Conservation (phyloP, 2,329 filamentous ascomycete genomes). For the Phyllosticta ampelicida region DNA sequence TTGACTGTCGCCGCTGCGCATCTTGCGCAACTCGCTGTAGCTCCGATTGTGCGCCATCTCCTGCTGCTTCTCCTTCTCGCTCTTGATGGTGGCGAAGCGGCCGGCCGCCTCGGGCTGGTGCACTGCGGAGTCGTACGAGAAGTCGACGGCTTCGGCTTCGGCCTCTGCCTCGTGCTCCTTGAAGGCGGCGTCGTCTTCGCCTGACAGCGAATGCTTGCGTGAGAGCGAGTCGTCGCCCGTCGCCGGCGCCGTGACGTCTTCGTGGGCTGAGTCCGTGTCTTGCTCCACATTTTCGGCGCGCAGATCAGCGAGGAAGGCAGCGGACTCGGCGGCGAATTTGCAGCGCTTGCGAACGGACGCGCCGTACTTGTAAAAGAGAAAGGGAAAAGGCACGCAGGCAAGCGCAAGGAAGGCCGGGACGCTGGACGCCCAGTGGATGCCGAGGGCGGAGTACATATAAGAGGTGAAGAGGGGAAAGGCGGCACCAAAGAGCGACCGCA, state of each 20-base stretch:
- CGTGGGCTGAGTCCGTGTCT: slow-evolving; percentile 16
- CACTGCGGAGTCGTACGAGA: slow-evolving; percentile 16
- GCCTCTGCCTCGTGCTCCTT: slow-evolving; percentile 10
- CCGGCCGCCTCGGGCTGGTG: slow-evolving; percentile 7
- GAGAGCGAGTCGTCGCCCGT: neutral
- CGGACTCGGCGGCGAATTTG: slow-evolving; percentile 53
- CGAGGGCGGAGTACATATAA: slow-evolving; percentile 11
- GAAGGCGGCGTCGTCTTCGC: neutral
- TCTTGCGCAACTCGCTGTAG: slow-evolving; percentile 4
- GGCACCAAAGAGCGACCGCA: slow-evolving; percentile 37
- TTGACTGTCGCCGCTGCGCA: slow-evolving; percentile 22
- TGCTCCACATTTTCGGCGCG: slow-evolving; percentile 15
- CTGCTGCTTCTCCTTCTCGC: slow-evolving; percentile 15
- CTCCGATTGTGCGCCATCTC: slow-evolving; percentile 10
- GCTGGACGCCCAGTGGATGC: slow-evolving; percentile 13
- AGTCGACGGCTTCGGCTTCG: slow-evolving; percentile 11
- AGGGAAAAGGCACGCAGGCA: slow-evolving; percentile 33
- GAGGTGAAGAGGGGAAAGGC: slow-evolving; percentile 29
- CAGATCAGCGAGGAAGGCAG: slow-evolving; percentile 38
- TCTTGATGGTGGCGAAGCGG: slow-evolving; percentile 29
- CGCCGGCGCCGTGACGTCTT: neutral
- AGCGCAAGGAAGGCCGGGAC: slow-evolving; percentile 13
- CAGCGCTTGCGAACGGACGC: slow-evolving; percentile 47
- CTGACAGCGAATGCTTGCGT: neutral
- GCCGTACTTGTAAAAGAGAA: slow-evolving; percentile 60